Evolutionary conservation across 1,284 basidiomycete genomes (phyloP), one percentile per base, ranked within the genome.

Genomic region (Gymnopus androsaceus): DNA sequence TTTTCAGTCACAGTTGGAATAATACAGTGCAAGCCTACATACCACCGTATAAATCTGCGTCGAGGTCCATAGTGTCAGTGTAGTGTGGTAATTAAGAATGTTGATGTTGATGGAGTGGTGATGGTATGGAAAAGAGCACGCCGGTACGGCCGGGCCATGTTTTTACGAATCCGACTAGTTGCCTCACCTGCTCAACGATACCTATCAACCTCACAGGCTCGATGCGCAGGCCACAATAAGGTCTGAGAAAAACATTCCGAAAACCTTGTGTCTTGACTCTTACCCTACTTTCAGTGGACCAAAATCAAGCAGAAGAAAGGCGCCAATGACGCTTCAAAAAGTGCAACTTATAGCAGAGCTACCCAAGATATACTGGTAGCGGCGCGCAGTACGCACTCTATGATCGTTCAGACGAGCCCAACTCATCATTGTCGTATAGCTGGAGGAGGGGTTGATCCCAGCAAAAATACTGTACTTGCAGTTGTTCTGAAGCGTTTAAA

Each of bases 231-330:
- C 5, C 59, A 60, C 25, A 60, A 55, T 38, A 60, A 60, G 55
- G 59, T 57, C 23, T 7, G 38, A 9, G 4, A 30, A 9, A 5
- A 14, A 8, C 11, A 17, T 23, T 21, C 3, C 27, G 23, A 8
- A 17, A 15, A 38, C 28, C 31, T 12, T 21, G 2, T 1, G 19
- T 7, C 17, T 5, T 36, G 31, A 15, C 25, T 46, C 12, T 34
- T 14, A 14, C 27, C 27, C 7, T 2, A 23, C 14, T 30, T 19
- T 8, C 25, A 90, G 86, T 94, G 92, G 92, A 91, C 90, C 2
- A 94, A 94, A 77, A 94, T 94, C 68, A 87, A 91, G 68, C 83
- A 90, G 59, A 82, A 31, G 31, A 94, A 94, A 65, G 91, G 88
- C 11, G 76, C 78, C 2, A 86, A 81, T 52, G 92, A 94, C 67